Percentiles rank a stretch among this genome's conserved stretches.
These are phyloP conservation scores for Yamagishiella unicocca DNA, from an alignment of 139 green algal genomes.

Conservation along the genomic window DNA sequence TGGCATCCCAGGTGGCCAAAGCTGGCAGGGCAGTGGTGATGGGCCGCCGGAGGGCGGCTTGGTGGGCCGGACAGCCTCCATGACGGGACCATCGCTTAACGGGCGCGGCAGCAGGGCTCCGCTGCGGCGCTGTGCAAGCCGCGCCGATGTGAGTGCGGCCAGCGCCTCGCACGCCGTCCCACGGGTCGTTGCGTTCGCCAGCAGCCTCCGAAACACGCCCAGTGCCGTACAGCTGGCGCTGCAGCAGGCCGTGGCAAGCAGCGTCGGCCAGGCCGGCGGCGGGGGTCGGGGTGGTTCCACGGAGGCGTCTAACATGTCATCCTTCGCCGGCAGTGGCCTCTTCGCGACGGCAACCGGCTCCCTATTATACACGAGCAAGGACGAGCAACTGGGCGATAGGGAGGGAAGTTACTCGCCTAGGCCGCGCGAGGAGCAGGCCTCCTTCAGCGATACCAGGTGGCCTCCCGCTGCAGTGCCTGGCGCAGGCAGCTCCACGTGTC, in stretches of 20 bases:
- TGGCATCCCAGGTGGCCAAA: not conserved
- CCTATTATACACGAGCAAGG: not conserved
- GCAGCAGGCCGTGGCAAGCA: not conserved
- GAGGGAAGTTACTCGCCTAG: not conserved
- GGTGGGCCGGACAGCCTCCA: not conserved
- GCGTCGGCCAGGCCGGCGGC: too few relatives aligned
- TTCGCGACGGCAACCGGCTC: not conserved
- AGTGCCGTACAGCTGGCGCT: not conserved
- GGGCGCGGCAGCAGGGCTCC: not conserved
- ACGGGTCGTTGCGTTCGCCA: not conserved
- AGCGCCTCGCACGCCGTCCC: not conserved
- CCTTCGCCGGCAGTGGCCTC: not conserved
- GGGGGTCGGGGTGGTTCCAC: too few relatives aligned
- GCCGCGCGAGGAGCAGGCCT: not conserved
- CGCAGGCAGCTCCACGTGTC: too few relatives aligned
- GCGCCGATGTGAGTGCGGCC: not conserved
- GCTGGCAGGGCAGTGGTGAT: not conserved
- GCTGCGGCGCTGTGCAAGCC: not conserved
- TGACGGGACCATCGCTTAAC: not conserved
- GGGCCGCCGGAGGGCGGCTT: not conserved
- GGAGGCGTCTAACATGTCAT: not conserved
- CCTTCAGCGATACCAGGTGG: too few relatives aligned
- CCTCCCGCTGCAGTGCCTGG: too few relatives aligned
- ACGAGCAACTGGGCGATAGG: not conserved
- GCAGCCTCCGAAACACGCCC: conserved; percentile 2